phyloP scores from a whole-genome alignment of 257 asterid species.

The Plectranthus barbatus region DNA sequence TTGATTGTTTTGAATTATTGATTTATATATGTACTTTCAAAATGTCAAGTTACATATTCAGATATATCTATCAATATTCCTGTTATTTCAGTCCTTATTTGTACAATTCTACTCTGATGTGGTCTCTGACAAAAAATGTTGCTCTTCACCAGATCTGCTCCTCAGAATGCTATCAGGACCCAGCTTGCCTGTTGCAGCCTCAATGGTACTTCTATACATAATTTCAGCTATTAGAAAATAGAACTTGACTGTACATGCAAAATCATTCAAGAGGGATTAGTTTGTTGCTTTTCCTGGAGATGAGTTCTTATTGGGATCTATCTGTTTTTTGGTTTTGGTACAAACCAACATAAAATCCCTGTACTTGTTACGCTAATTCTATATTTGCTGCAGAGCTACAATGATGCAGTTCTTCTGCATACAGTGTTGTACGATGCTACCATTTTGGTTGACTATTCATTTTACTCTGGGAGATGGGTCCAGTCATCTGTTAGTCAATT shows the following conservation, averaged over 20 bases:
- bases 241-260: neutral
- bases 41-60: neutral
- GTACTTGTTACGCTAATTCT: constrained; percentile 9
- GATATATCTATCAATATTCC: constrained; percentile 5
- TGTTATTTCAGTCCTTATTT: constrained; percentile 5
- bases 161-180: constrained; percentile 59
- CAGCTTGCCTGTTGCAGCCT: constrained; percentile 40
- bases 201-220: constrained; percentile 40
- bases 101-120: neutral
- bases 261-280: neutral
- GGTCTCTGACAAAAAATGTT: constrained; percentile 20
- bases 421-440: constrained; percentile 56
- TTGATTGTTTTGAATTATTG: neutral
- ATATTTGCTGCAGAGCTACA: constrained; percentile 44
- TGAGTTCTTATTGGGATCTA: neutral
- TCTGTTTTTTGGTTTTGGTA: neutral
- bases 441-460: constrained; percentile 45
- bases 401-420: constrained; percentile 35
- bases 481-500: constrained; percentile 29
- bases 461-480: constrained; percentile 43
- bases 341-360: neutral
- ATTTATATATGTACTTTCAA: neutral
- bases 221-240: neutral
- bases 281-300: neutral
- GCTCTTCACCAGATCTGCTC: constrained; percentile 58